Base-by-base conservation (phyloP, 495 filamentous ascomycete species). In the Neurospora cerealis region DNA sequence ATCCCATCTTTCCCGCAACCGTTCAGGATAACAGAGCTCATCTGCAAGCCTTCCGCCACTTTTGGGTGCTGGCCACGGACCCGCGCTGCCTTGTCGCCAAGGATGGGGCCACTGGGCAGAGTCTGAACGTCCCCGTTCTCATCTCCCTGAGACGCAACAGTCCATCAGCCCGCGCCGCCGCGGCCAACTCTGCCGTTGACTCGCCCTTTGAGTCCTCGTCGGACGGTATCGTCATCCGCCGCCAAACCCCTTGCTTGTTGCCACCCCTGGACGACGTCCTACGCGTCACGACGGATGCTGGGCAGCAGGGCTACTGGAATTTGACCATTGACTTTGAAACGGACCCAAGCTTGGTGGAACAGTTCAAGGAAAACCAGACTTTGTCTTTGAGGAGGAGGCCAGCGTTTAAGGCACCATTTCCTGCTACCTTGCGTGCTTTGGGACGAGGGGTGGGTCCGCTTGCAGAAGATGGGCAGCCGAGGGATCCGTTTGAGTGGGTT, bases 11-110 rank as follows among this genome's bases (percentile, higher is more conserved):
- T 80, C 96, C 96, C 3, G 90, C 89, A 37, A 90, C 89, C 5
- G 92, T 97, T 4, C 90, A 96, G 70, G 96, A 98, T 83, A 98
- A 97, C 78, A 92, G 91, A 78, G 93, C 92, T 36, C 96, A 99
- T 75, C 87, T 98, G 4, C 96, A 99, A 86, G 96, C 96, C 8
- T 97, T 98, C 86, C 91, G 96, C 2, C 96, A 99, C 81, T 90
- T 99, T 78, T 99, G 96, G 96, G 94, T 97, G 17, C 87, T 99
- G 11, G 96, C 96, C 7, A 91, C 93, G 8, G 96, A 98, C 74
- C 89, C 93, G 1, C 90, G 96, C 70, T 98, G 96, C 79, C 86
- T 98, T 5, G 87, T 99, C 5, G 87, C 91, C 9, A 91, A 93
- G 66, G 95, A 98, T 75, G 88, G 95, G 9, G 91, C 93, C 72